Conservation (phyloP, 2,329 filamentous ascomycete genomes). For the Aureobasidium musti region DNA sequence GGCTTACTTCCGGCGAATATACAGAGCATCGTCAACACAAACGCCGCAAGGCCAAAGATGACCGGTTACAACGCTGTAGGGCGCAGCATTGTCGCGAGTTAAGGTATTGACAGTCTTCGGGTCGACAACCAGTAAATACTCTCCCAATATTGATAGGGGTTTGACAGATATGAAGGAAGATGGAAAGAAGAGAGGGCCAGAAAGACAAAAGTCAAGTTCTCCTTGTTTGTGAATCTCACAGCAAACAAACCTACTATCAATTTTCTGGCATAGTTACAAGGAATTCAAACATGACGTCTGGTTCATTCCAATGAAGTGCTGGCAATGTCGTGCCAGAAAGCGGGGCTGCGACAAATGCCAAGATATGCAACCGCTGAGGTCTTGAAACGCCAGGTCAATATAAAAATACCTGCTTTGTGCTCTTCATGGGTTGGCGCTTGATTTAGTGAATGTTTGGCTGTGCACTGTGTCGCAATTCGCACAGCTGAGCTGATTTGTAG, state of each 20-base stretch:
- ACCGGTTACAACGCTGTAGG: slow-evolving; percentile 54
- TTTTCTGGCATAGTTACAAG: slow-evolving; percentile 11
- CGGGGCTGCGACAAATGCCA: slow-evolving; percentile 25
- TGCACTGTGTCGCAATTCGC: not conserved
- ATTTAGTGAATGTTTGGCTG: not conserved
- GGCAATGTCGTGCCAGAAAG: slow-evolving; percentile 20
- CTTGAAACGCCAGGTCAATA: slow-evolving; percentile 25
- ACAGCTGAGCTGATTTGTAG: not conserved
- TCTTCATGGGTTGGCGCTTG: slow-evolving; percentile 15
- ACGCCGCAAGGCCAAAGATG: slow-evolving; percentile 54
- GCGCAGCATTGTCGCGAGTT: slow-evolving; percentile 51
- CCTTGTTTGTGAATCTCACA: slow-evolving; percentile 9
- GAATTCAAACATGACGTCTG: slow-evolving; percentile 29
- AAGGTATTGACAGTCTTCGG: not conserved
- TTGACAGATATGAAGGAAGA: no score
- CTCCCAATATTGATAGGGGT: no score
- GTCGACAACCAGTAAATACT: not conserved
- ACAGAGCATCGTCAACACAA: slow-evolving; percentile 61
- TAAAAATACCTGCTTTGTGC: slow-evolving; percentile 20
- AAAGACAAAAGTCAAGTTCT: not conserved
- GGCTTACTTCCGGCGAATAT: slow-evolving; percentile 62
- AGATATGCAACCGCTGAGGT: slow-evolving; percentile 27
- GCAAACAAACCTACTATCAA: slow-evolving; percentile 4
- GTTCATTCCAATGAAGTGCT: slow-evolving; percentile 25
- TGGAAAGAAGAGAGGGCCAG: not conserved